Base-by-base conservation (phyloP, 1,284 basidiomycete species). In the Ustilago hordei region DNA sequence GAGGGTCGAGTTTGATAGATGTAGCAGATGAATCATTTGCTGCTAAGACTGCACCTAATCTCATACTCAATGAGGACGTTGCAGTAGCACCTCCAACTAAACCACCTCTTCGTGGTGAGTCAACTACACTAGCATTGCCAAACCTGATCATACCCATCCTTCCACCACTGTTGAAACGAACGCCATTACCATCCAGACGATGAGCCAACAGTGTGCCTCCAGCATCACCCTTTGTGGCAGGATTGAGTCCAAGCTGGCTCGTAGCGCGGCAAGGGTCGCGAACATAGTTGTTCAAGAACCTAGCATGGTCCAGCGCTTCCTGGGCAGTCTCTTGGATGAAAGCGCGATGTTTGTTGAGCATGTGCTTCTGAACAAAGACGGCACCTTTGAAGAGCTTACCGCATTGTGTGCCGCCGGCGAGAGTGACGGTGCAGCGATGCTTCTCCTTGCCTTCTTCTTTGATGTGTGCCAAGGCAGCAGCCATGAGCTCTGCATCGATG, bases 301-400 rank as follows among this genome's bases (percentile, higher is more conserved):
- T 39, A 8, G 54, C 60, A 38, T 78, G 73, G 8, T 76, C 54
- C 55, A 78, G 34, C 43, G 62, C 39, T 28, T 52, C 57, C 3
- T 43, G 36, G 1, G 67, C 69, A 8, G 50, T 34, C 3, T 39
- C 8, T 36, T 81, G 77, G 53, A 83, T 69, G 28, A 80, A 66
- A 2, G 56, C 67, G 28, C 69, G 59, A 55, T 85, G 84, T 65
- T 83, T 84, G 69, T 83, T 84, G 41, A 75, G 55, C 2, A 85
- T 66, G 55, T 85, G 84, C 79, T 85, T 84, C 62, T 80, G 79
- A 4, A 82, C 79, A 64, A 83, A 84, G 38, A 70, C 66, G 19
- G 63, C 63, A 17, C 80, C 80, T 55, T 79, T 82, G 75, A 85
- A 85, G 8, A 80, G 76, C 65, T 85, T 85, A 55, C 76, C 76